A percentile compares a stretch with the other conserved stretches of the same genome.
These are phyloP conservation scores for Trifolium subterraneum DNA, from an alignment of 306 rosid genomes.

Conservation along the genomic window DNA sequence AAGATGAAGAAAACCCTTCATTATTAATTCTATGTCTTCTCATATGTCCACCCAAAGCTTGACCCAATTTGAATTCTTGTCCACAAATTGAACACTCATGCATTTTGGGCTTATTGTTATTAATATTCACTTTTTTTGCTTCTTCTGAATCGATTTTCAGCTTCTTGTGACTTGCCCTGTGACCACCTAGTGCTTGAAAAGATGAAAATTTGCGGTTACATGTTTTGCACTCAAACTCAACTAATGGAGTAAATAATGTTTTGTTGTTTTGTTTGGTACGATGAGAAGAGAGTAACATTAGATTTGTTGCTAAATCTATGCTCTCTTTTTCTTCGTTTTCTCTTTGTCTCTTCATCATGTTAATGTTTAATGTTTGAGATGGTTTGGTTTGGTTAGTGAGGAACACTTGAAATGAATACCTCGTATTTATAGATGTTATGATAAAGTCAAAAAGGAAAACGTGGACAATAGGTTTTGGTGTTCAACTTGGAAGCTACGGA, in stretches of 20 bases:
- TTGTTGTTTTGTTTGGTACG: not conserved
- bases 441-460: constrained; percentile 4
- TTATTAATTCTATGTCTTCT: constrained; percentile 54
- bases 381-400: not conserved
- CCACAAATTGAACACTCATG: constrained; percentile 81
- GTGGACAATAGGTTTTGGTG: constrained; percentile 18
- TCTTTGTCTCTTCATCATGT: constrained; percentile 53
- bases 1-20: constrained; percentile 38
- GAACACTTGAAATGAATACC: not conserved
- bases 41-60: constrained; percentile 94
- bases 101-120: constrained; percentile 9
- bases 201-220: constrained; percentile 56
- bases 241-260: not conserved
- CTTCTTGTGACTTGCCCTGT: constrained; percentile 54
- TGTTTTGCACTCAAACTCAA: constrained; percentile 50
- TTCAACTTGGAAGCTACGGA: constrained; percentile 1
- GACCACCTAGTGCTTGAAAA: constrained; percentile 56
- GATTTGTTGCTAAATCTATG: constrained; percentile 34
- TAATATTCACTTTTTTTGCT: not conserved
- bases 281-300: constrained; percentile 31
- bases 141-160: constrained; percentile 33
- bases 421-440: constrained; percentile 39
- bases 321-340: constrained; percentile 36
- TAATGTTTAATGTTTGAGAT: not conserved
- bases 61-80: constrained; percentile 63